Base-by-base conservation (phyloP, 352 stramenopile genomes). In the Peronospora farinosa region DNA sequence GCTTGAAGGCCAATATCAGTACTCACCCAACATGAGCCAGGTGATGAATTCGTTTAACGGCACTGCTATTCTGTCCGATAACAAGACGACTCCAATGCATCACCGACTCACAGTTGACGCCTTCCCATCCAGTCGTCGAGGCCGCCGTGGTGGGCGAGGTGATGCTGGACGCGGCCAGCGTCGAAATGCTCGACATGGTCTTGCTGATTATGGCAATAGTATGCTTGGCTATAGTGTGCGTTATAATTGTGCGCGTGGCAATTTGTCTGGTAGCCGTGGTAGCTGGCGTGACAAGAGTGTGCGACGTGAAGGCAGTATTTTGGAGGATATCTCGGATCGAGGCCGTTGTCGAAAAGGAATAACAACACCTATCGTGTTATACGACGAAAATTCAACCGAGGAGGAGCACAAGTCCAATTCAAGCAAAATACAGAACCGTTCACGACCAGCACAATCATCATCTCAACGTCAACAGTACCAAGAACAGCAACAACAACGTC, bases 31-130 rank as follows among this genome's bases (percentile, higher is more conserved):
- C 31, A 49, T 63, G 60, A 69, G 60, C 25, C 42, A 56, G 10
- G 19, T 65, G 23, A 43, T 62, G 32, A 59, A 51, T 21, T 66
- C 66, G 0, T 38, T 72, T 39, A 68, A 57, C 16, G 59, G 60
- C 13, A 72, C 66, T 5, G 62, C 48, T 2, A 72, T 75, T 42
- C 47, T 75, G n/a, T 71, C 63, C 15, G 66, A 72, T 32, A 64
- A 69, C 16, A 52, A 69, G n/a, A 72, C 66, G 16, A 55, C 52
- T 19, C 37, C 55, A 25, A 48, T 44, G 21, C 48, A 56, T 38
- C 48, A 60, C 15, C 60, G 64, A 40, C 39, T 63, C 38, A 72
- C 63, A 13, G 63, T 72, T 15, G 63, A 72, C 10, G 60, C 49
- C 9, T 63, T 59, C 9, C 39, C 64, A 37, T 58, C 58, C 25